phyloP scores from a whole-genome alignment of 768 basidiomycete species.

The Boletus vinaceobasis region DNA sequence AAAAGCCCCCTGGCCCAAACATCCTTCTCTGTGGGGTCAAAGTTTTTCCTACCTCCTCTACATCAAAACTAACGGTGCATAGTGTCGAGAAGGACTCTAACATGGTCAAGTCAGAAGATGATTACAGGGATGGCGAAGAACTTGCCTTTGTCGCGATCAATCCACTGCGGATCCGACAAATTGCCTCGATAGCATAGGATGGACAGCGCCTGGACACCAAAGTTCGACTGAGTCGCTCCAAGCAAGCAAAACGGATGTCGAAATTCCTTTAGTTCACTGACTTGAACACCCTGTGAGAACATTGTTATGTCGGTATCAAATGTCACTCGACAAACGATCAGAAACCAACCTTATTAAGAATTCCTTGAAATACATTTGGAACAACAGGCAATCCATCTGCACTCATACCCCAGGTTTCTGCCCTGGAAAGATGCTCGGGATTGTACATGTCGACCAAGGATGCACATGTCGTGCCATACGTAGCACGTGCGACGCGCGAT shows the following conservation, averaged over 20 bases:
- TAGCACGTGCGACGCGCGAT: conserved; percentile 41
- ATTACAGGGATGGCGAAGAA: not conserved
- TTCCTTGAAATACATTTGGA: conserved; percentile 1
- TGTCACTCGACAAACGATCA: not conserved
- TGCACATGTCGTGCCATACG: conserved; percentile 53
- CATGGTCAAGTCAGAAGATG: not conserved
- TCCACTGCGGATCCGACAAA: conserved; percentile 7
- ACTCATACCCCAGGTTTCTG: not conserved
- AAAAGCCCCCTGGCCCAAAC: not conserved
- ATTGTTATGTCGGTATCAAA: not conserved
- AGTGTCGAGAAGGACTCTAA: conserved; percentile 13
- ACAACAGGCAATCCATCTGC: not conserved
- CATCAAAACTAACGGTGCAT: conserved; percentile 6
- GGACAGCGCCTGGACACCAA: not conserved
- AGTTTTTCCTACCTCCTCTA: not conserved
- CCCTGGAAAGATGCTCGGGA: conserved; percentile 10
- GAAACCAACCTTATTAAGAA: conserved; percentile 10
- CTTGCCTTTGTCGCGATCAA: conserved; percentile 4
- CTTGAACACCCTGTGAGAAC: conserved; percentile 7
- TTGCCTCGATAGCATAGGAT: conserved; percentile 16
- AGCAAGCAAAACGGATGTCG: conserved; percentile 2
- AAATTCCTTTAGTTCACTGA: conserved; percentile 12
- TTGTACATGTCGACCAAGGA: not conserved
- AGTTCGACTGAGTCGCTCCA: not conserved
- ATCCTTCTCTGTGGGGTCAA: not conserved